Conservation (phyloP, 345 rosid genomes). For the Hibiscus mutabilis region DNA sequence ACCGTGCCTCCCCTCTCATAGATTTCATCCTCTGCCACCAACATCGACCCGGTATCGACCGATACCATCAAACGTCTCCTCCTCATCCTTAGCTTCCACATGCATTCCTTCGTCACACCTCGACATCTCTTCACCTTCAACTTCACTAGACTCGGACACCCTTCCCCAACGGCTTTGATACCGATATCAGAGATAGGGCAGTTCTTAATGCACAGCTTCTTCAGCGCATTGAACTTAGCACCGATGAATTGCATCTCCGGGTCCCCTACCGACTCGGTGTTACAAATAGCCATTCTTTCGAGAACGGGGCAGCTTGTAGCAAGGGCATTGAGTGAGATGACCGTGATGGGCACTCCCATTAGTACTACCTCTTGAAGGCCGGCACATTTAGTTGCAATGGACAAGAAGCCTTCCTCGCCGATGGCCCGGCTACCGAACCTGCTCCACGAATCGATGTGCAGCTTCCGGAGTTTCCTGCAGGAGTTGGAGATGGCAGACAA, state of each 20-base stretch:
- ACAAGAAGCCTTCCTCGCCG: conserved; percentile 26
- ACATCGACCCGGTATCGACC: conserved; percentile 22
- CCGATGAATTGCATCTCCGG: conserved; percentile 29
- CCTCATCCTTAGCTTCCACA: conserved; percentile 12
- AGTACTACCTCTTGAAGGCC: conserved; percentile 35
- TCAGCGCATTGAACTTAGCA: conserved; percentile 30
- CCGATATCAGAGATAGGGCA: conserved; percentile 35
- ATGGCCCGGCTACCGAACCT: conserved; percentile 31
- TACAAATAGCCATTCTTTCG: conserved; percentile 41
- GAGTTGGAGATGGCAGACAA: conserved; percentile 27
- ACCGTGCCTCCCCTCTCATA: neutral
- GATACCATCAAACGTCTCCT: conserved; percentile 24
- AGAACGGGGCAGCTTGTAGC: conserved; percentile 32
- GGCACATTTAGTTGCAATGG: conserved; percentile 18
- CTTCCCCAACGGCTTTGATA: conserved; percentile 29
- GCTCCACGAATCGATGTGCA: conserved; percentile 40
- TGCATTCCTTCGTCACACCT: conserved; percentile 19
- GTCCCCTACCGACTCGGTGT: conserved; percentile 34
- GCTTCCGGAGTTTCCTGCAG: conserved; percentile 33
- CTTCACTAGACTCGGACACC: conserved; percentile 38
- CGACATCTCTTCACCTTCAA: conserved; percentile 44
- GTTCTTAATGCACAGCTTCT: conserved; percentile 47
- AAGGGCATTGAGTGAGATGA: conserved; percentile 19
- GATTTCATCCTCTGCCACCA: conserved; percentile 5
- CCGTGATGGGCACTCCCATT: conserved; percentile 26